phyloP scores from a whole-genome alignment of 2,329 filamentous ascomycete genomes.

The Hypoxylon rubiginosum region DNA sequence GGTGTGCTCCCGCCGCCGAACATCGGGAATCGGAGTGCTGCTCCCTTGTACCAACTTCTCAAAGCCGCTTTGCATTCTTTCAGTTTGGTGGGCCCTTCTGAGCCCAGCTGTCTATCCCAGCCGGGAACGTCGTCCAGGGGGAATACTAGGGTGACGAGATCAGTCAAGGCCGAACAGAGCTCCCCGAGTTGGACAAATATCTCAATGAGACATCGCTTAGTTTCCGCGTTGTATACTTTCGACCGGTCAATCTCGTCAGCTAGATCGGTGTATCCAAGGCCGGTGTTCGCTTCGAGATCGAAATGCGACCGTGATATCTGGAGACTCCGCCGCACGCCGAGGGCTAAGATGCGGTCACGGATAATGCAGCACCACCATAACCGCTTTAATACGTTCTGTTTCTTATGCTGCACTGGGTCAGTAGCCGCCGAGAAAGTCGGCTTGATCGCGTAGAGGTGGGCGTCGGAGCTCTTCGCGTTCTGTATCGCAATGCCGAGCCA shows the following conservation, averaged over 20 bases:
- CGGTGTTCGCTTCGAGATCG: constrained; percentile 56
- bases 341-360: constrained; percentile 63
- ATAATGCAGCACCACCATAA: constrained; percentile 69
- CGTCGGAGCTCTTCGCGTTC: constrained; percentile 62
- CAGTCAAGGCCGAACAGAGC: constrained; percentile 61
- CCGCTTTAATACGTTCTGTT: constrained; percentile 61
- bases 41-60: constrained; percentile 57
- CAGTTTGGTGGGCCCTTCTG: constrained; percentile 52
- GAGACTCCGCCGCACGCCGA: constrained; percentile 64
- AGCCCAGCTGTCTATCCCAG: constrained; percentile 54
- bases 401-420: constrained; percentile 53
- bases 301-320: constrained; percentile 64
- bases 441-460: constrained; percentile 57
- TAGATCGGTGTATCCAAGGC: constrained; percentile 59
- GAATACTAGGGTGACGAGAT: constrained; percentile 61
- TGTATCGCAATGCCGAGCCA: constrained; percentile 66
- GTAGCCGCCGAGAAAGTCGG: constrained; percentile 48
- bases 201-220: constrained; percentile 60
- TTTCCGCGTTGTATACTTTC: constrained; percentile 60
- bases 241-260: constrained; percentile 61
- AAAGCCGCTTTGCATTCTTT: constrained; percentile 55
- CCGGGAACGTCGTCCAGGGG: constrained; percentile 58
- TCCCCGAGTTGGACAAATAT: constrained; percentile 62
- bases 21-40: constrained; percentile 56
- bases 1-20: constrained; percentile 53